Conservation (phyloP, 192 early-diverging fungal species). For the Backusella morwellensis region DNA sequence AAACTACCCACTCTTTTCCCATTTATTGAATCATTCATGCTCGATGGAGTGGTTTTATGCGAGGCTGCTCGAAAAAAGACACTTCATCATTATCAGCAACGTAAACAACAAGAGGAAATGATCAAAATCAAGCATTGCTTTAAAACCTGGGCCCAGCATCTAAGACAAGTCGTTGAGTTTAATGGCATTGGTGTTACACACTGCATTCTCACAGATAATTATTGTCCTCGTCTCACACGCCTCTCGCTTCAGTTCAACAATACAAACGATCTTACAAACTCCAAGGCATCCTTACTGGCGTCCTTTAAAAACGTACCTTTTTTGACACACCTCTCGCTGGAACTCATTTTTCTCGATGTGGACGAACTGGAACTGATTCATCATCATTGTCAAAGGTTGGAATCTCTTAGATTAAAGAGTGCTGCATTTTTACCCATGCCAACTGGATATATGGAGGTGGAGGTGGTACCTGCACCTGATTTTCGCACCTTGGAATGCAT, state of each 20-base stretch:
- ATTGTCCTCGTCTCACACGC: neutral
- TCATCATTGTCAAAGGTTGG: neutral
- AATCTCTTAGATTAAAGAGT: neutral
- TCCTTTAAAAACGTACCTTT: neutral
- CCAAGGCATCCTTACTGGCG: neutral
- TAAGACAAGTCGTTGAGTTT: neutral
- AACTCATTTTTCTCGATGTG: neutral
- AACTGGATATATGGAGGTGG: too few relatives aligned
- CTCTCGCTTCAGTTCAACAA: constrained; percentile 1
- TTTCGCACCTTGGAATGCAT: neutral
- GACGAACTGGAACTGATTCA: neutral
- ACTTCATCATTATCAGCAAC: neutral
- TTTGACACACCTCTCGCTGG: neutral
- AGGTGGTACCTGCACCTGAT: neutral
- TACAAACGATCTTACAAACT: neutral
- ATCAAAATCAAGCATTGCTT: neutral
- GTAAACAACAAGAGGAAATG: neutral
- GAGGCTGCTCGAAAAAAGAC: neutral
- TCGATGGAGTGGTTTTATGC: neutral
- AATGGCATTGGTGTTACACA: neutral
- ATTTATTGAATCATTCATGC: neutral
- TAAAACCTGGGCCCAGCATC: neutral
- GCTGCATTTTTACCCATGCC: neutral
- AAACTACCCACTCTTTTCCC: neutral
- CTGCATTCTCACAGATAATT: neutral